phyloP scores from a whole-genome alignment of 2,329 filamentous ascomycete species.

The Xylaria sp. region DNA sequence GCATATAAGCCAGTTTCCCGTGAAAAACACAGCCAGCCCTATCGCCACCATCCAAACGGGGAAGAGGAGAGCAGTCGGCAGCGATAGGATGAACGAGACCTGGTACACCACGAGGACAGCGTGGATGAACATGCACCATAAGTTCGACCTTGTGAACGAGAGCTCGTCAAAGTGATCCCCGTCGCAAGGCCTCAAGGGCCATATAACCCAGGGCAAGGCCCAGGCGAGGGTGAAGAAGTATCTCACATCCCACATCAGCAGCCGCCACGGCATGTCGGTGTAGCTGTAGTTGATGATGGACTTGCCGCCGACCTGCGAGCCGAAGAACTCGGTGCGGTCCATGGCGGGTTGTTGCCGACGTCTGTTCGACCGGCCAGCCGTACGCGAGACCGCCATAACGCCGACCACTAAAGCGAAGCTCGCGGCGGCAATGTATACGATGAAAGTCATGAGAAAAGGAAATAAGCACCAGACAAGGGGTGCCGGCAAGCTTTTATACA shows the following conservation, averaged over 20 bases:
- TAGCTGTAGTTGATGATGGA: conserved; percentile 64
- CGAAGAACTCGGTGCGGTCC: conserved; percentile 54
- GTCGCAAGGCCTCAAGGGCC: conserved; percentile 56
- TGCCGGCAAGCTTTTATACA: conserved; percentile 15
- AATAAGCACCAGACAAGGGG: conserved; percentile 6
- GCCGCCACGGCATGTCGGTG: conserved; percentile 56
- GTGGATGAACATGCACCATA: conserved; percentile 61
- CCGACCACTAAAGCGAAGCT: conserved; percentile 16
- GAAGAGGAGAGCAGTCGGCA: conserved; percentile 55
- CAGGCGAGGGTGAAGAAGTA: conserved; percentile 58
- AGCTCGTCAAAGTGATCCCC: conserved; percentile 66
- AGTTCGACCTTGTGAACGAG: conserved; percentile 58
- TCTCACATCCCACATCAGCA: conserved; percentile 56
- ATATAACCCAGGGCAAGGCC: conserved; percentile 63
- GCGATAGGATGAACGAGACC: conserved; percentile 58
- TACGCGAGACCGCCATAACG: conserved; percentile 17
- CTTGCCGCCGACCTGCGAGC: conserved; percentile 59
- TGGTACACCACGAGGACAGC: conserved; percentile 62
- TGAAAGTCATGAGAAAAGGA: conserved; percentile 11
- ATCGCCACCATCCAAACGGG: conserved; percentile 52
- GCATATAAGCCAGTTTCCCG: conserved; percentile 56
- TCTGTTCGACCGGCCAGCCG: conserved; percentile 12
- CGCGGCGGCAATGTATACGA: conserved; percentile 15
- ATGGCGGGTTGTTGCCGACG: conserved; percentile 8
- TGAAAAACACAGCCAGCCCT: conserved; percentile 48